Evolutionary conservation across 306 rosid genomes (phyloP).

Genomic region (Sophora flavescens): DNA sequence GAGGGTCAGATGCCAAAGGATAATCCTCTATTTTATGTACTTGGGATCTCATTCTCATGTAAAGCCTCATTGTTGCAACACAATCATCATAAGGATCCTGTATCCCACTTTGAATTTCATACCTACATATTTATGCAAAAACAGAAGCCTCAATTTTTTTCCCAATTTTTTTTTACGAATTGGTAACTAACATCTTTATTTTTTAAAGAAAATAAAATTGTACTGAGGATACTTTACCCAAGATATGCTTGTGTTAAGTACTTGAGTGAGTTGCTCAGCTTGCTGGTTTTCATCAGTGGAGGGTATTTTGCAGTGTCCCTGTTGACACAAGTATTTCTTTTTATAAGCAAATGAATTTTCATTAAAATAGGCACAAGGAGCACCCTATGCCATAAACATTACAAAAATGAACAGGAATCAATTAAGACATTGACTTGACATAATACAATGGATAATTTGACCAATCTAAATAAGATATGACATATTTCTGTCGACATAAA

Average conservation of each 20-base stretch:
- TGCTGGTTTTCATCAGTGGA: conserved; percentile 96
- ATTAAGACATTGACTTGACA: no score
- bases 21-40: conserved; percentile 63
- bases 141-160: neutral
- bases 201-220: neutral
- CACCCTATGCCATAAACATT: no score
- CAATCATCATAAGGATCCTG: conserved; percentile 94
- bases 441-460: no score
- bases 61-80: conserved; percentile 84
- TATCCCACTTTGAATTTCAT: conserved; percentile 85
- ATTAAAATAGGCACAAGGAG: no score
- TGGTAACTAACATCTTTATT: neutral
- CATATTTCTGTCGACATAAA: no score
- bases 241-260: conserved; percentile 88
- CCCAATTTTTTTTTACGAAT: neutral
- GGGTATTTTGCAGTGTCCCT: conserved; percentile 98
- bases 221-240: conserved; percentile 63
- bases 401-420: no score
- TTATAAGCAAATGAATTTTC: no score
- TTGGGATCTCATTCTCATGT: conserved; percentile 82
- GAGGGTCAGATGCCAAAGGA: conserved; percentile 78
- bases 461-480: no score
- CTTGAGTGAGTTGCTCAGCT: conserved; percentile 94
- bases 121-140: conserved; percentile 53
- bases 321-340: neutral